Evolutionary conservation across 768 basidiomycete genomes (phyloP), one percentile per base, ranked within the genome.

Genomic region (Termitomyces sp.): DNA sequence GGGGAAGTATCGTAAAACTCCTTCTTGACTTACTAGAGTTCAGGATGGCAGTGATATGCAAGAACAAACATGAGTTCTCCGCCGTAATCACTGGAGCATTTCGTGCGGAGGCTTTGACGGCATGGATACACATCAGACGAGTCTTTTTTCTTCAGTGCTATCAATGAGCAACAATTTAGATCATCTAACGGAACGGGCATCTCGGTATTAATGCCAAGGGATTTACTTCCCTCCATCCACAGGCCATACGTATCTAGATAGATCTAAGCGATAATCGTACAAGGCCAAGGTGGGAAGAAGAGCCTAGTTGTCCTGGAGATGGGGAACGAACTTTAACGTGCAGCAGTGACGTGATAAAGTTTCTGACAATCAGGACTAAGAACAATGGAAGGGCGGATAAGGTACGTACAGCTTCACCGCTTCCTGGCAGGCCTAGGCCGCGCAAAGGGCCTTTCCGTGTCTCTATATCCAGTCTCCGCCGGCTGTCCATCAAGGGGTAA

Each of bases 361-460:
- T n/a, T n/a, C n/a, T n/a, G n/a, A n/a, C n/a, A n/a, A 36, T 45
- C 5, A 15, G 13, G 24, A 16, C 44, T 2, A 20, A 16, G 24
- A 28, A 46, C 18, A 28, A 26, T 47, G 8, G 28, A 36, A 36
- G 36, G 15, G n/a, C 39, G 9, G 29, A 24, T 9, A 9, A 8
- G 15, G 4, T 15, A 50, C 7, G 31, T 26, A 24, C 47, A 45
- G 26, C 13, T 24, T 47, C 63, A 75, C 41, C 77, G 76, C 69
- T 75, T 82, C 70, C 86, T 81, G 4, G 75, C 79, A 48, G 88
- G 91, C 65, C 75, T 84, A 18, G 90, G 90, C 60, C 77, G 78
- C 1, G 88, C 84, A 69, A 93, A 93, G 3, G 79, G 68, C 57
- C 78, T 80, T 56, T 73, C 64, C 39, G 49, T 54, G 16, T 47